Conservation (phyloP, 495 filamentous ascomycete genomes). For the Cenococcum geophilum region DNA sequence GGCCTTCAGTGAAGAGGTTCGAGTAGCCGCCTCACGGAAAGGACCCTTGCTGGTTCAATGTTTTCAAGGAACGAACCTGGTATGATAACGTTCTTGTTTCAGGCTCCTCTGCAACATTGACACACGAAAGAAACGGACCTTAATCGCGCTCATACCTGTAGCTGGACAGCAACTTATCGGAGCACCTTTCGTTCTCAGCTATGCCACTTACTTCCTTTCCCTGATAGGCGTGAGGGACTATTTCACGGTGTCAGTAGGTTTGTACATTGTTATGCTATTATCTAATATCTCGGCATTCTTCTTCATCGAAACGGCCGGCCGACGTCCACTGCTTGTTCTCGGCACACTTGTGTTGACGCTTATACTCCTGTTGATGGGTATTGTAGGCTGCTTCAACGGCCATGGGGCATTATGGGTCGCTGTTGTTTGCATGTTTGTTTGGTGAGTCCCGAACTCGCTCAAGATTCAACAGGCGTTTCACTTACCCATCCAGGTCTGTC, state of each 20-base stretch:
- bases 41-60: neutral
- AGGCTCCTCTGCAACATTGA: neutral
- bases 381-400: conserved; percentile 1
- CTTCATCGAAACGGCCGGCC: neutral
- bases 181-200: conserved; percentile 6
- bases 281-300: conserved; percentile 7
- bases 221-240: conserved; percentile 2
- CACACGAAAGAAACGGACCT: conserved; percentile 2
- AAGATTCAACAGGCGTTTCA: neutral
- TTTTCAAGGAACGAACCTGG: neutral
- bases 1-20: neutral
- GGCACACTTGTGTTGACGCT: neutral
- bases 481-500: neutral
- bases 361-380: conserved; percentile 1
- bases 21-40: neutral
- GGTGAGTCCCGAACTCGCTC: neutral
- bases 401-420: neutral
- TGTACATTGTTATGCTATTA: conserved; percentile 8
- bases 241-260: conserved; percentile 6
- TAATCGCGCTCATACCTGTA: conserved; percentile 4
- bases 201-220: conserved; percentile 6
- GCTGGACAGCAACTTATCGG: conserved; percentile 8
- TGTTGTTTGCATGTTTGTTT: conserved; percentile 7
- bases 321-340: neutral
- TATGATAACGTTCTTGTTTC: neutral